phyloP scores from a whole-genome alignment of 2,329 filamentous ascomycete genomes.

The Colletotrichum sp. region DNA sequence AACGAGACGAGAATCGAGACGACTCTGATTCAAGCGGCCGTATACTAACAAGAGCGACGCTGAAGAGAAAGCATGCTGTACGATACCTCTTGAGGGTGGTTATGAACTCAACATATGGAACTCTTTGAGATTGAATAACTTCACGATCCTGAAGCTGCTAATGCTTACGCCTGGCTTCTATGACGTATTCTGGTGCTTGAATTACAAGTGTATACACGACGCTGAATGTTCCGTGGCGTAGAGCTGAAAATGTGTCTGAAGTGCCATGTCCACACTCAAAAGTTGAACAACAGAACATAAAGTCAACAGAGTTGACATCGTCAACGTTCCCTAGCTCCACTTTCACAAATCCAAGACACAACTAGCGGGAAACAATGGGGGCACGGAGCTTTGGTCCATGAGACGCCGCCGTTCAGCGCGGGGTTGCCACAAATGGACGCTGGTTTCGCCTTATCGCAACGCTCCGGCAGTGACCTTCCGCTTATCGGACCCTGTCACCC shows the following conservation, averaged over 20 bases:
- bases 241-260: not conserved
- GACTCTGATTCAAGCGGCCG: not conserved
- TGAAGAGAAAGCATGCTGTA: not conserved
- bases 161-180: not conserved
- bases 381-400: not conserved
- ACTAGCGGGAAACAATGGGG: not conserved
- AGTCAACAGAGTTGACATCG: not conserved
- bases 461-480: slow-evolving; percentile 16
- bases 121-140: not conserved
- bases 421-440: slow-evolving; percentile 21
- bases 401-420: not conserved
- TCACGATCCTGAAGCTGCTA: not conserved
- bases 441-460: slow-evolving; percentile 11
- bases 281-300: not conserved
- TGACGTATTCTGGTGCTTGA: not conserved
- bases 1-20: not conserved
- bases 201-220: not conserved
- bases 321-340: not conserved
- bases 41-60: not conserved
- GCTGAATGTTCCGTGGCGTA: not conserved
- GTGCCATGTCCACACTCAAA: not conserved
- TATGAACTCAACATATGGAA: not conserved
- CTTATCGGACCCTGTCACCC: slow-evolving; percentile 18
- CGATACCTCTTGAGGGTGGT: not conserved
- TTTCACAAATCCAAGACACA: not conserved